These are phyloP conservation scores for Colletotrichum destructivum DNA, from an alignment of 2,329 filamentous ascomycete genomes.

Conservation along the genomic window DNA sequence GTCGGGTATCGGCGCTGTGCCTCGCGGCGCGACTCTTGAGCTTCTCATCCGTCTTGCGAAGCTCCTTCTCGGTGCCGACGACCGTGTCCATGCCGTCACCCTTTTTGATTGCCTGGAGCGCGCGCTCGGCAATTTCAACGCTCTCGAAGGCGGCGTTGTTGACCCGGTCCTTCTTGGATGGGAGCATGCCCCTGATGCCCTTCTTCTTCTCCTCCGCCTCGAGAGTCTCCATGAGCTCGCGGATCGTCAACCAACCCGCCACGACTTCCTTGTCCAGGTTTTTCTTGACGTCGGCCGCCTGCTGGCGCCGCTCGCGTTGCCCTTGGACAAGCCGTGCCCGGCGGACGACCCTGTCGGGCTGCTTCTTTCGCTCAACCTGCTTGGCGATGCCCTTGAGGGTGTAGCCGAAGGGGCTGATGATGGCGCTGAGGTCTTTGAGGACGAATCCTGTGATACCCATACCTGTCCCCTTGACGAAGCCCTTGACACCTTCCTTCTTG, in stretches of 20 bases:
- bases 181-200: constrained; percentile 51
- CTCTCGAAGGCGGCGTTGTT: constrained; percentile 65
- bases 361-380: constrained; percentile 67
- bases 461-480: constrained; percentile 69
- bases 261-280: constrained; percentile 51
- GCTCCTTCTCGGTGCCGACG: constrained; percentile 47
- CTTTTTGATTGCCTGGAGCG: constrained; percentile 61
- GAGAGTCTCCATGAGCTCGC: constrained; percentile 57
- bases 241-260: constrained; percentile 60
- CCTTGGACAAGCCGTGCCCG: constrained; percentile 73
- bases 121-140: constrained; percentile 61
- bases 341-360: constrained; percentile 68
- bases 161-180: constrained; percentile 55
- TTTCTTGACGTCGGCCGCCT: constrained; percentile 52
- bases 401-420: constrained; percentile 74
- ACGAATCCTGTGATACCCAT: constrained; percentile 76
- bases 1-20: constrained; percentile 32
- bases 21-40: constrained; percentile 35
- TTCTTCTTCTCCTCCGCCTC: constrained; percentile 52
- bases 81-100: constrained; percentile 59
- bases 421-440: constrained; percentile 75
- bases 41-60: constrained; percentile 43
- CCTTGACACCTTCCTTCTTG: constrained; percentile 63
- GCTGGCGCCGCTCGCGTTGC: constrained; percentile 58
- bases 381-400: constrained; percentile 76